Evolutionary conservation across 192 early-diverging fungal genomes (phyloP), one percentile per base, ranked within the genome.

Genomic region (Funneliformis geosporum): DNA sequence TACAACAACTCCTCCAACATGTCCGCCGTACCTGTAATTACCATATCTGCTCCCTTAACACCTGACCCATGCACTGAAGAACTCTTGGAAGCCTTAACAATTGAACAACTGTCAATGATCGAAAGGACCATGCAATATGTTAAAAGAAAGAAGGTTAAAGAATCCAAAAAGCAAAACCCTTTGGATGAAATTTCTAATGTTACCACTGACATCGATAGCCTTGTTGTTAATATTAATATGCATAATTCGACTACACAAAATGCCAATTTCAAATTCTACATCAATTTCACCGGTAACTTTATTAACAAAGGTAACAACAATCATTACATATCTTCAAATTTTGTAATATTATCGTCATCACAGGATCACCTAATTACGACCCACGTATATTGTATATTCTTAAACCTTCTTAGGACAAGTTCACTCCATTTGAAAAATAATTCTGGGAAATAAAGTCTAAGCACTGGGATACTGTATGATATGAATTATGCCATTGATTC

Each of bases 391-490:
- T 99, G 14, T 87, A 86, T 66, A 92, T 99, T 40, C 97, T 97
- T 0, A 42, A 71, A 27, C 75, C 79, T 14, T 94, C 96, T 4
- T 97, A 95, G 95, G 83, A 87, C 39, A 85, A 89, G 8, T 98
- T 99, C 73, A 95, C 96, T 23, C 90, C 94, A 11, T 99, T 99
- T 84, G 98, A 99, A 87, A 88, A 90, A 59, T 97, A 99, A 85
- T 99, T 94, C 84, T 99, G 98, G 98, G 95, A 98, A 86, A 96
- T 99, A 82, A 99, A 99, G 84, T 83, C 85, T 76, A 88, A 93
- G 78, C 91, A 96, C 73, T 99, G 96, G 93, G 96, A 98, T 82
- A 94, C 94, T 0, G 92, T 96, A 80, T 66, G 79, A 46, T 27
- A 25, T 61, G 5, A 66, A 55, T 33, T 7, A 40, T 60, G 28